Conservation (phyloP, 495 filamentous ascomycete species). For the Podospora sp. region DNA sequence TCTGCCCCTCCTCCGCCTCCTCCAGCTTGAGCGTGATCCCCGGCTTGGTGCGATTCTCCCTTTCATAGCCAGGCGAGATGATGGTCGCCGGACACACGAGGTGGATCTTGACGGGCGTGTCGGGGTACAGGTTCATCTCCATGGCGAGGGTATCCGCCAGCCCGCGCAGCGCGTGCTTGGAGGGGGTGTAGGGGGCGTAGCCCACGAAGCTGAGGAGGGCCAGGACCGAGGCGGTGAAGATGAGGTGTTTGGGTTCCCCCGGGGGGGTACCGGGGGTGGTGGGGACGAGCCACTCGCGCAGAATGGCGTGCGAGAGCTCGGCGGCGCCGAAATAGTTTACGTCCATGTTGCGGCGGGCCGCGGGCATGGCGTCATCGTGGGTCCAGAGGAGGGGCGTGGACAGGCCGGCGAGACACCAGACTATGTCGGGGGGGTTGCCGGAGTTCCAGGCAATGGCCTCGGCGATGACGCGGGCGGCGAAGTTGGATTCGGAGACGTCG, state of each 20-base stretch:
- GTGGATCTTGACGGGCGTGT: slow-evolving; percentile 72
- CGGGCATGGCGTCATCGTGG: slow-evolving; percentile 65
- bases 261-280: background rate
- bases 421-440: slow-evolving; percentile 72
- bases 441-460: slow-evolving; percentile 86
- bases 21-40: slow-evolving; percentile 80
- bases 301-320: slow-evolving; percentile 75
- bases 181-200: slow-evolving; percentile 83
- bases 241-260: slow-evolving; percentile 66
- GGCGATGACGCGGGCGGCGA: slow-evolving; percentile 66
- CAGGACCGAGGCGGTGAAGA: slow-evolving; percentile 81
- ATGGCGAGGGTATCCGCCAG: slow-evolving; percentile 81
- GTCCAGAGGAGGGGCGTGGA: slow-evolving; percentile 74
- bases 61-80: slow-evolving; percentile 69
- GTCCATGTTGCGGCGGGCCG: slow-evolving; percentile 78
- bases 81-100: slow-evolving; percentile 87
- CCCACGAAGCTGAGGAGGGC: slow-evolving; percentile 78
- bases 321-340: slow-evolving; percentile 89
- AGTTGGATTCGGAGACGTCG: slow-evolving; percentile 71
- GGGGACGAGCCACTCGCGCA: slow-evolving; percentile 63
- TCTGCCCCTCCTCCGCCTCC: slow-evolving; percentile 76
- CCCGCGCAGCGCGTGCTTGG: slow-evolving; percentile 82
- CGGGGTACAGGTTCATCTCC: slow-evolving; percentile 79
- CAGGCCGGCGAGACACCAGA: slow-evolving; percentile 89
- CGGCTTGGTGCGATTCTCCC: slow-evolving; percentile 81